phyloP scores from a whole-genome alignment of 2,329 filamentous ascomycete genomes.

The Allantophomopsis cytisporea region DNA sequence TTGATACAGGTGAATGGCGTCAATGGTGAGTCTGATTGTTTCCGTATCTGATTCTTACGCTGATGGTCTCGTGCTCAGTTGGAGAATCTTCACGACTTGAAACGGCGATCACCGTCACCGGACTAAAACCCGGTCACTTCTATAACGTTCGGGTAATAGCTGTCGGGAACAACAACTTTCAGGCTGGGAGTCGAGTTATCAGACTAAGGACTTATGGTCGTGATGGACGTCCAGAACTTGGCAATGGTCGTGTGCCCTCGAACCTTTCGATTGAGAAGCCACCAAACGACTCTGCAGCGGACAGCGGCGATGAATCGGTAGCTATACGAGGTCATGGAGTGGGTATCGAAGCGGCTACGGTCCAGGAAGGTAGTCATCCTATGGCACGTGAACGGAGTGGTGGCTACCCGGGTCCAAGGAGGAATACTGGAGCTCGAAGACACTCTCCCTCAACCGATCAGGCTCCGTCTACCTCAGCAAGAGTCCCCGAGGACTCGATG shows the following conservation, averaged over 20 bases:
- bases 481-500: conserved; percentile 51
- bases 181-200: conserved; percentile 75
- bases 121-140: conserved; percentile 73
- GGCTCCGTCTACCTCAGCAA: conserved; percentile 32
- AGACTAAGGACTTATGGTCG: conserved; percentile 64
- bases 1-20: conserved; percentile 89
- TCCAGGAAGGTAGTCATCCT: conserved; percentile 44
- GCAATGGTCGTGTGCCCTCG: conserved; percentile 39
- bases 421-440: conserved; percentile 60
- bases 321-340: conserved; percentile 29
- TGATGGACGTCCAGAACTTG: conserved; percentile 48
- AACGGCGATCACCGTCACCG: conserved; percentile 82
- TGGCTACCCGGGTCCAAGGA: conserved; percentile 36
- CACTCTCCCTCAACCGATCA: conserved; percentile 59
- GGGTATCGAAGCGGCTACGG: conserved; percentile 44
- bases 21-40: conserved; percentile 45
- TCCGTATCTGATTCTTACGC: no score
- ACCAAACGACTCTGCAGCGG: conserved; percentile 22
- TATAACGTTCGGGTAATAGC: conserved; percentile 92
- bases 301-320: conserved; percentile 31
- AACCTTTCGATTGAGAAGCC: conserved; percentile 40
- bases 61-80: conserved; percentile 33
- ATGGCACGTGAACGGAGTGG: conserved; percentile 54
- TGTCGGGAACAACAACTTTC: conserved; percentile 83
- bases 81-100: conserved; percentile 74